Evolutionary conservation across 371 early-diverging fungal genomes (phyloP), one percentile per base, ranked within the genome.

Genomic region (Mucor indicus): DNA sequence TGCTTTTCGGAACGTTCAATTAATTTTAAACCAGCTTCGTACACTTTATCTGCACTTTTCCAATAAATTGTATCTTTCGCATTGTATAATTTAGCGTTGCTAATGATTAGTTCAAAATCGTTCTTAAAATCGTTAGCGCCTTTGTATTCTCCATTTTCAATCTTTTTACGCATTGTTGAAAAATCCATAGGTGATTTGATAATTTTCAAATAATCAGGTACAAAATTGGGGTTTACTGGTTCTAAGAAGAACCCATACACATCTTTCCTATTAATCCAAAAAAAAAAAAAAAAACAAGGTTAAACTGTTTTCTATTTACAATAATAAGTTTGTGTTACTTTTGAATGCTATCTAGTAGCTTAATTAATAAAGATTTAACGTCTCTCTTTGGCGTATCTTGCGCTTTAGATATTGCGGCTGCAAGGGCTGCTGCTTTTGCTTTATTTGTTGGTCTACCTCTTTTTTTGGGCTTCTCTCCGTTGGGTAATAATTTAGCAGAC

Each of bases 161-260:
- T 60, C 44, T 86, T 87, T 17, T 67, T 60, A 11, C 79, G 63
- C 81, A 87, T 84, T 0, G 86, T 86, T 0, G 72, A 70, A 32
- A 87, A 75, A 40, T 86, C 88, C 88, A 87, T 87, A 1, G 88
- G 88, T 2, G 69, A 58, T 39, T 78, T 81, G 44, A 87, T 87
- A 4, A 92, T 77, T 4, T 77, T 67, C 19, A 85, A 52, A 61
- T 93, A 93, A 52, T 91, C 92, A 1, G 84, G 75, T 8, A 93
- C 91, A 8, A 84, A 40, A 0, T 54, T 60, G 12, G 82, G 77
- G 60, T 92, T 86, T 13, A 93, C 94, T 17, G 93, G 92, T 23
- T 86, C 81, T 13, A 86, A 54, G 53, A 93, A 93, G 41, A 91
- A 81, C 0, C 89, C 87, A 62, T 91, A 89, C 0, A 69, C 68